Evolutionary conservation across 768 basidiomycete species (phyloP).

Genomic region (Antrodiella citrinella): DNA sequence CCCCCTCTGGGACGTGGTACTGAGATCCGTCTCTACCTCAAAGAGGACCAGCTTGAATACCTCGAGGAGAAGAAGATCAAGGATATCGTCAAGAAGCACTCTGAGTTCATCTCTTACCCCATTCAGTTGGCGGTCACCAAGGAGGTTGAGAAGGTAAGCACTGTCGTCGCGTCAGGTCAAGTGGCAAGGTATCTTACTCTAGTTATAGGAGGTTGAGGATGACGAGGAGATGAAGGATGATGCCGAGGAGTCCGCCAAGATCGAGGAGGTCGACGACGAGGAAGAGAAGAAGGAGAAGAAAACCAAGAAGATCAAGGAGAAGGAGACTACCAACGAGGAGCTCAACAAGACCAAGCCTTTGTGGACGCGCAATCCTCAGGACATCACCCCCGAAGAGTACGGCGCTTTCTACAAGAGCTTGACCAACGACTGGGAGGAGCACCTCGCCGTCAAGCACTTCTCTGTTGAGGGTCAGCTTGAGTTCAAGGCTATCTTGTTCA

Average conservation of each 20-base stretch:
- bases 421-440: slow-evolving; percentile 99
- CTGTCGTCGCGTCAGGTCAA: neutral
- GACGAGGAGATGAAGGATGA: slow-evolving; percentile 74
- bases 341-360: slow-evolving; percentile 99
- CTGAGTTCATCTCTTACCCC: slow-evolving; percentile 99
- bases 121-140: slow-evolving; percentile 98
- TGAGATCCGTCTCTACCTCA: slow-evolving; percentile 86
- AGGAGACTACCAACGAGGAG: slow-evolving; percentile 85
- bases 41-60: slow-evolving; percentile 99
- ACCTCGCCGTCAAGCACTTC: slow-evolving; percentile 99
- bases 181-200: slow-evolving; percentile 5
- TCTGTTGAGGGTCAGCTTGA: slow-evolving; percentile 99
- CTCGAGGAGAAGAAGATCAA: slow-evolving; percentile 99
- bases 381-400: slow-evolving; percentile 92
- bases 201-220: slow-evolving; percentile 82
- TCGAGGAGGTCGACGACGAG: slow-evolving; percentile 55
- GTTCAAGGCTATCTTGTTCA: slow-evolving; percentile 98
- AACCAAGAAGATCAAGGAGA: slow-evolving; percentile 84
- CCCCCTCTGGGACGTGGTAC: slow-evolving; percentile 89
- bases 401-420: slow-evolving; percentile 97
- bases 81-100: slow-evolving; percentile 99
- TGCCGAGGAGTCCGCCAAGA: slow-evolving; percentile 74
- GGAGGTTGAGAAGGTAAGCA: slow-evolving; percentile 93
- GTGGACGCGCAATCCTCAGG: slow-evolving; percentile 97
- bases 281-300: slow-evolving; percentile 68